Conservation (phyloP, 148 eudicot species). For the Arbutus unedo region DNA sequence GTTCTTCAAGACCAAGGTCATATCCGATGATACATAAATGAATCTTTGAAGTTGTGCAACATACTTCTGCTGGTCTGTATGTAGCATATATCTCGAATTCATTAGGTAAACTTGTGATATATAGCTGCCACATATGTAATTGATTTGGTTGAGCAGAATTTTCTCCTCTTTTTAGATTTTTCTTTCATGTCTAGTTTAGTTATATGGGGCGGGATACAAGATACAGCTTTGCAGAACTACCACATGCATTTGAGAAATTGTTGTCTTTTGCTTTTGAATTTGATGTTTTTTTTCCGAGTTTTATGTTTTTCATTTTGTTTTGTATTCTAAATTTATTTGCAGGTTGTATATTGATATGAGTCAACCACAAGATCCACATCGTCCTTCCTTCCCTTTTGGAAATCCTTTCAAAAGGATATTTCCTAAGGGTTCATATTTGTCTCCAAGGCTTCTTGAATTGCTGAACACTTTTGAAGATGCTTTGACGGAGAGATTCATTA, state of each 20-base stretch:
- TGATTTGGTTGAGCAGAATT: slow-evolving; percentile 6
- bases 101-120: neutral
- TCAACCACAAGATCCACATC: slow-evolving; percentile 69
- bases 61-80: no score
- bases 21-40: neutral
- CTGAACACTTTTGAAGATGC: slow-evolving; percentile 63
- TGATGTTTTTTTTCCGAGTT: no score
- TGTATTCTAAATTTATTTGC: slow-evolving; percentile 7
- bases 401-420: slow-evolving; percentile 70
- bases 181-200: neutral
- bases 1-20: no score
- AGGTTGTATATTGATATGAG: slow-evolving; percentile 58
- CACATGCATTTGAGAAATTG: neutral
- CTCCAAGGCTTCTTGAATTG: slow-evolving; percentile 46
- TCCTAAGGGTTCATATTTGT: slow-evolving; percentile 57
- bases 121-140: neutral
- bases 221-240: no score
- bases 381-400: slow-evolving; percentile 61
- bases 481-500: slow-evolving; percentile 52
- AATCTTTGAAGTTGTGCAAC: neutral
- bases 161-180: neutral
- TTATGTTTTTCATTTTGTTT: neutral
- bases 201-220: neutral
- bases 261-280: neutral
- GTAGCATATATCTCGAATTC: neutral